These are phyloP conservation scores for Circinella minor DNA, from an alignment of 371 early-diverging fungal genomes.

Conservation along the genomic window DNA sequence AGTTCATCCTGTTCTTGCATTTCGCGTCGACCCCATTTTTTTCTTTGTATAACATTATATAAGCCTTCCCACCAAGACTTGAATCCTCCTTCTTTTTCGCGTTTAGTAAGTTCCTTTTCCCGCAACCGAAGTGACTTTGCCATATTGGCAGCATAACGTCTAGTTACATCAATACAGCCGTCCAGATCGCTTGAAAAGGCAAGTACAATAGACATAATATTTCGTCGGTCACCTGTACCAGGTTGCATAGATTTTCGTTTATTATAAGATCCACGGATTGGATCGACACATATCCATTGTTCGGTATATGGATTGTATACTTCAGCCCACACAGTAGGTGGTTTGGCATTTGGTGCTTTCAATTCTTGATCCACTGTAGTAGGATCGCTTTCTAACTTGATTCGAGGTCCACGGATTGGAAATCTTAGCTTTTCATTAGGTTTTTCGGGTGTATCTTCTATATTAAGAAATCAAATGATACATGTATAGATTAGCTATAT, in stretches of 20 bases:
- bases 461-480: no score
- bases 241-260: constrained; percentile 62
- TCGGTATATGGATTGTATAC: constrained; percentile 46
- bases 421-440: constrained; percentile 18
- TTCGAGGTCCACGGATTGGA: constrained; percentile 27
- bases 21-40: constrained; percentile 43
- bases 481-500: no score
- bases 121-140: constrained; percentile 57
- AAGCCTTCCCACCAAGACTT: constrained; percentile 41
- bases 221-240: constrained; percentile 33
- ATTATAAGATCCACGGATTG: constrained; percentile 59
- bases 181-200: constrained; percentile 53
- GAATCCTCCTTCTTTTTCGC: constrained; percentile 41
- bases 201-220: constrained; percentile 63
- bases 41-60: constrained; percentile 21
- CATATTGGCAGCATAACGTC: constrained; percentile 68
- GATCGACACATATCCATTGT: constrained; percentile 71
- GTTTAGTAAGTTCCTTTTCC: constrained; percentile 48
- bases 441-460: not conserved
- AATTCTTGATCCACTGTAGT: constrained; percentile 29
- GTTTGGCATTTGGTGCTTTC: constrained; percentile 34
- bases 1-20: constrained; percentile 59
- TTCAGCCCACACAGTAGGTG: constrained; percentile 66
- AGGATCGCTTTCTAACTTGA: constrained; percentile 14
- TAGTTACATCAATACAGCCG: constrained; percentile 66